Evolutionary conservation across 1,284 basidiomycete genomes (phyloP), one percentile per base, ranked within the genome.

Genomic region (Calocybe gambosa): DNA sequence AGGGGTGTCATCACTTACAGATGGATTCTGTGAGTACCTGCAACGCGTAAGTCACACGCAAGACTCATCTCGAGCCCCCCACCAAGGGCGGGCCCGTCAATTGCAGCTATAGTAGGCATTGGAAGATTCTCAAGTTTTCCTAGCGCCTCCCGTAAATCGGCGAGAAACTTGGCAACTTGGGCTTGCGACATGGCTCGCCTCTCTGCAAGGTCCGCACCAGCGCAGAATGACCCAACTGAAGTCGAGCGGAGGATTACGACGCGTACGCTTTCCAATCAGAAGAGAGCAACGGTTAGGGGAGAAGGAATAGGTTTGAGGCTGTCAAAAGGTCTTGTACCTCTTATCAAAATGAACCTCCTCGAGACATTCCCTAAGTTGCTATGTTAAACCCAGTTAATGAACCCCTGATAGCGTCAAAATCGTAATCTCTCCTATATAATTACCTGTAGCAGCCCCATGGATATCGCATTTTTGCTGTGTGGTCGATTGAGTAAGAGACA

Each of bases 41-140:
- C 92, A 15, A 94, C 83, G 13, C 93, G 77, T 54, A 97, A 65
- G 69, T 96, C 93, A 66, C 90, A 93, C 1, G 89, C 86, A 44
- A 96, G 73, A 46, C 85, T 78, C 45, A 96, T 68, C 63, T 97
- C 93, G 25, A 94, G 73, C 1, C 93, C 93, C 19, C 93, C 93
- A 7, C 93, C 93, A 5, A 97, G 75, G 1, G 93, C 93, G 23
- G 90, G 88, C 0, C 94, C 94, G 59, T 96, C 93, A 42, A 97
- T 87, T 4, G 93, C 90, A 12, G 90, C 90, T 46, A 97, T 86
- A 6, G 89, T 93, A 0, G 93, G 93, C 67, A 94, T 78, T 12
- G 87, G 83, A 18, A 96, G 71, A 33, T 73, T 73, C 64, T 93
- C 90, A 10, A 97, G 75, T 55, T 80, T 79, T 29, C 77, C 75